Evolutionary conservation across 805 yeast species (phyloP), one percentile per base, ranked within the genome.

Genomic region (Millerago galiae): DNA sequence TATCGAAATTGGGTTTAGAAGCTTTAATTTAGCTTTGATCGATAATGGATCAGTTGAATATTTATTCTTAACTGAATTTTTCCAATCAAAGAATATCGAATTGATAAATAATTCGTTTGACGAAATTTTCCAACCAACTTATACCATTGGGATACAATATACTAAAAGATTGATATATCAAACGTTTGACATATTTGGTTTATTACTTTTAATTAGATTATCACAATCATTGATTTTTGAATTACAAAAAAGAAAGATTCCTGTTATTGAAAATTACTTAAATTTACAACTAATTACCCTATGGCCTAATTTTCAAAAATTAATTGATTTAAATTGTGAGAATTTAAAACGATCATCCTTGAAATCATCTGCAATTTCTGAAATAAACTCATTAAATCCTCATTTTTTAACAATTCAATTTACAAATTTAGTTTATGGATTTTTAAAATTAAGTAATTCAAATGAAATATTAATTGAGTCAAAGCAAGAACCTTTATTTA

Each of bases 271-370:
- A 48, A 84, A 78, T 45, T 85, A 83, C 58, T 69, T 83, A 49
- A 79, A 83, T 51, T 67, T 76, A 13, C 78, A 83, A 48, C 61
- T 81, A 47, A 74, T 87, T 40, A 60, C 74, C 4, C 64, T 91
- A 35, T 93, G 98, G 98, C 96, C 97, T 0, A 78, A 75, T 45
- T 84, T 90, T 55, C 90, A 89, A 54, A 71, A 70, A 36, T 67
- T 87, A 28, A 73, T 90, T 34, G 96, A 89, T 58, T 64, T 75
- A 28, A 86, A 91, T 53, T 82, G 95, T 52, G 83, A 79, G 16
- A 75, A 80, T 38, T 59, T 80, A 83, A 47, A 75, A 70, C 40
- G 73, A 73, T 14, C 60, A 60, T 37, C 68, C 51, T 45, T 73
- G 15, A 65, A 62, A 58, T 47, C 52, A 21, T 54, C 60, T 8